Evolutionary conservation across 2,329 filamentous ascomycete species (phyloP).

Genomic region (Xylariaceae sp.): DNA sequence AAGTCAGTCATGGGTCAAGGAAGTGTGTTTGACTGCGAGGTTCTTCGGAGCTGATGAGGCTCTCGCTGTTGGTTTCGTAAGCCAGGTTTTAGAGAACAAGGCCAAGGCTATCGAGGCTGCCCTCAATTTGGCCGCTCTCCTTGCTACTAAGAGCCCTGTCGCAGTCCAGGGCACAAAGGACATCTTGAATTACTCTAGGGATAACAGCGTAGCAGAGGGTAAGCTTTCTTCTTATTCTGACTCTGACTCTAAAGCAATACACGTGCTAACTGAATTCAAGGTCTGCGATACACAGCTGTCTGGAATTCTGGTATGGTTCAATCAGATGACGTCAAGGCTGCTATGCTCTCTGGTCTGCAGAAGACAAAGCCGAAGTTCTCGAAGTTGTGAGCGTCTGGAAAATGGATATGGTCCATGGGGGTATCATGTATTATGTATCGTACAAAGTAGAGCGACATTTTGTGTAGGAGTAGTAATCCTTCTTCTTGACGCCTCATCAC

Average conservation of each 20-base stretch:
- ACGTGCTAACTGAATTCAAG: slow-evolving; percentile 36
- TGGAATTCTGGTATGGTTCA: slow-evolving; percentile 88
- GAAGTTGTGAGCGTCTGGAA: slow-evolving; percentile 58
- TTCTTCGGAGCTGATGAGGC: slow-evolving; percentile 68
- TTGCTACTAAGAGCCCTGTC: slow-evolving; percentile 81
- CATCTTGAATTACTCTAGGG: slow-evolving; percentile 51
- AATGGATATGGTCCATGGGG: background rate
- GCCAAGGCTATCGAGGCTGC: slow-evolving; percentile 27
- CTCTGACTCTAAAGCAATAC: slow-evolving; percentile 4
- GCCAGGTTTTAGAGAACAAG: slow-evolving; percentile 53
- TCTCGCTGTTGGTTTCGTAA: slow-evolving; percentile 65
- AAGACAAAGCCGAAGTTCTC: slow-evolving; percentile 79
- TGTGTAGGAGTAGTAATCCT: no score
- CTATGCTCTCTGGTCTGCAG: slow-evolving; percentile 70
- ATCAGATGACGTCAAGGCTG: slow-evolving; percentile 69
- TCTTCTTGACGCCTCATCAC: no score
- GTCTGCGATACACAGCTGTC: slow-evolving; percentile 74
- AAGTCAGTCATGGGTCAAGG: slow-evolving; percentile 72
- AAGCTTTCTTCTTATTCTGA: slow-evolving; percentile 30
- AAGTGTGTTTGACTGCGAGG: slow-evolving; percentile 68
- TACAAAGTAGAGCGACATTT: background rate
- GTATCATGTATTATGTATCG: slow-evolving; percentile 8
- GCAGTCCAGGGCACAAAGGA: slow-evolving; percentile 32
- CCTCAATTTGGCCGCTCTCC: slow-evolving; percentile 36
- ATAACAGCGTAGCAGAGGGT: slow-evolving; percentile 74